Evolutionary conservation across 208 protist genomes (phyloP).

Genomic region (Acanthamoeba castellanii): DNA sequence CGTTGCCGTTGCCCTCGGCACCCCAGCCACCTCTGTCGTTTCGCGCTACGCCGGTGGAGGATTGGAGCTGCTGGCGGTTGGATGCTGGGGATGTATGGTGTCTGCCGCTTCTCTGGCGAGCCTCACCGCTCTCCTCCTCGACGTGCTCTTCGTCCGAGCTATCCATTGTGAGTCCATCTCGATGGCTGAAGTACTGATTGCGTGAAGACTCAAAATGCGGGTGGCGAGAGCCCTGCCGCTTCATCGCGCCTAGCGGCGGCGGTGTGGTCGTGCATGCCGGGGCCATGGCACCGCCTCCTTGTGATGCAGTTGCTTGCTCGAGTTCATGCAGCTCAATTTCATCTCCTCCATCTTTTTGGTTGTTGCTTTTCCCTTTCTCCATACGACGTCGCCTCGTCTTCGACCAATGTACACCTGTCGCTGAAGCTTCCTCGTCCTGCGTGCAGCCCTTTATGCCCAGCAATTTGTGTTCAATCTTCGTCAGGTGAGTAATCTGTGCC

Average conservation of each 20-base stretch:
- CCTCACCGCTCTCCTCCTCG: neutral
- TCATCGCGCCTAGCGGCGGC: neutral
- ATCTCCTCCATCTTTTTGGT: neutral
- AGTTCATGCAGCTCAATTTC: neutral
- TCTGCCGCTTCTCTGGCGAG: neutral
- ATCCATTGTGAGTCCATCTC: no score
- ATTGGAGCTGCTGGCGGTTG: no score
- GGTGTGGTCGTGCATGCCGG: neutral
- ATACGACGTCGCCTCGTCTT: neutral
- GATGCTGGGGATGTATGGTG: no score
- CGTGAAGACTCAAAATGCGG: neutral
- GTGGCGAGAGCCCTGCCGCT: neutral
- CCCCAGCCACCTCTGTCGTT: no score
- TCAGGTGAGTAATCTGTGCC: no score
- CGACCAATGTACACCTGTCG: neutral
- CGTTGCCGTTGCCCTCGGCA: no score
- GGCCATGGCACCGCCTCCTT: neutral
- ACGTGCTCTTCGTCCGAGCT: neutral
- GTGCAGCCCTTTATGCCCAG: neutral
- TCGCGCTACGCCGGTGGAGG: no score
- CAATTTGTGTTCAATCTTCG: no score
- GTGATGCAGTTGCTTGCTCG: neutral
- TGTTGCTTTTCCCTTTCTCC: neutral
- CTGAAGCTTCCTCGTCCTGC: neutral
- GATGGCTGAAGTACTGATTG: conserved; percentile 12